Percentiles rank a stretch among this genome's conserved stretches.
These are phyloP conservation scores for Leccinum fallax DNA, from an alignment of 1,284 basidiomycete genomes.

Conservation along the genomic window DNA sequence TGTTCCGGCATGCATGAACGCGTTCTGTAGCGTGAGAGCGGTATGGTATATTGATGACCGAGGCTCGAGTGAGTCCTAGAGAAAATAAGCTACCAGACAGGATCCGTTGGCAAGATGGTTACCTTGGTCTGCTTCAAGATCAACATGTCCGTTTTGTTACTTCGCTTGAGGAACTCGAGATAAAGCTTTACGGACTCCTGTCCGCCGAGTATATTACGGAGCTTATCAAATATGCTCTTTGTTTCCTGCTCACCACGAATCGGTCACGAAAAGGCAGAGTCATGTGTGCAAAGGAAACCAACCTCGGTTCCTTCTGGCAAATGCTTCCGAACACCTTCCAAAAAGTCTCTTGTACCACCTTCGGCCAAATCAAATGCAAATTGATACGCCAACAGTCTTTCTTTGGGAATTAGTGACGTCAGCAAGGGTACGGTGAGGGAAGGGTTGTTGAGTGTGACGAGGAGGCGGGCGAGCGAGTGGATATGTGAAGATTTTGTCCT, in stretches of 20 bases:
- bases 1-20: constrained; percentile 95
- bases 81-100: constrained; percentile 1
- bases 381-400: constrained; percentile 85
- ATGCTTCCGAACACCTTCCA: constrained; percentile 69
- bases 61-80: constrained; percentile 86
- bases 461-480: constrained; percentile 80
- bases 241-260: constrained; percentile 47
- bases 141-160: constrained; percentile 89
- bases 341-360: constrained; percentile 89
- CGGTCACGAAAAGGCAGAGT: constrained; percentile 7
- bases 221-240: constrained; percentile 65
- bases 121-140: constrained; percentile 93
- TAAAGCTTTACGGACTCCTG: constrained; percentile 90
- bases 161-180: constrained; percentile 91
- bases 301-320: constrained; percentile 70
- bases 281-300: constrained; percentile 23
- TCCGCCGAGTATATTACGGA: constrained; percentile 83
- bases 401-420: constrained; percentile 68
- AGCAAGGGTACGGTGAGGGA: constrained; percentile 74
- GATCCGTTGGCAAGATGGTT: constrained; percentile 10
- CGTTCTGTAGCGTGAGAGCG: constrained; percentile 92
- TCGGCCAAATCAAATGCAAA: constrained; percentile 93
- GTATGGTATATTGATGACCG: constrained; percentile 96
- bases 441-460: constrained; percentile 83
- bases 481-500: constrained; percentile 75